Evolutionary conservation across 306 rosid genomes (phyloP), one percentile per base, ranked within the genome.

Genomic region (Corylus heterophylla): DNA sequence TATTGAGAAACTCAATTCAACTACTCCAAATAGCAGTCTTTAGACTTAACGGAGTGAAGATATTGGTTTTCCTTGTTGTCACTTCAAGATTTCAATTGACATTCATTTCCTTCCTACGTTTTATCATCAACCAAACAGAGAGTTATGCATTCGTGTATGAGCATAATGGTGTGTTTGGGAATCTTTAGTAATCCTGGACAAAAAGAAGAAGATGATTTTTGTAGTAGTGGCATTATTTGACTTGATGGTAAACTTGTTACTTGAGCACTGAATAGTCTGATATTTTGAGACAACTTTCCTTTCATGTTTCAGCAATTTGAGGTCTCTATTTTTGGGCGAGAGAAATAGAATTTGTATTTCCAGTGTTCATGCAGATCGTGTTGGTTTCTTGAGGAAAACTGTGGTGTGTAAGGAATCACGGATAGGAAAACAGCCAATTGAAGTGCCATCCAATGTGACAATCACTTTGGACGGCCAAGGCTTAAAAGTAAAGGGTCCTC

Each of bases 331-430:
- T 80, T 77, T 89, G 87, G 98, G 98, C 0, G 88, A 90, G 76
- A 88, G 87, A 81, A 89, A 64, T 55, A 89, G 78, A 71, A 66
- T 86, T 20, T 51, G 71, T 75, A 85, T 82, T 66, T 83, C 89
- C 48, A 69, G 74, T 75, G 73, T 76, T 78, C 87, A 89, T 59
- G 84, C 76, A 68, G 47, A 71, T 73, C 87, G 54, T 76, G 88
- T 85, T 69, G 87, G 87, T 71, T 79, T 84, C 42, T 27, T 20
- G 75, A 91, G 87, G 85, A 96, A 81, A 85, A 78, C 85, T 44
- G 84, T 83, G 61, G 90, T 89, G 79, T 91, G 98, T 71, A 93
- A 96, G 93, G 99, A 96, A 77, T 96, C 98, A 29, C 83, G 98
- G 63, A 96, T 91, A 7, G 99, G 99, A 71, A 96, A 93, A 90